Evolutionary conservation across 495 filamentous ascomycete genomes (phyloP), one percentile per base, ranked within the genome.

Genomic region (Chaetomidium leptoderma): DNA sequence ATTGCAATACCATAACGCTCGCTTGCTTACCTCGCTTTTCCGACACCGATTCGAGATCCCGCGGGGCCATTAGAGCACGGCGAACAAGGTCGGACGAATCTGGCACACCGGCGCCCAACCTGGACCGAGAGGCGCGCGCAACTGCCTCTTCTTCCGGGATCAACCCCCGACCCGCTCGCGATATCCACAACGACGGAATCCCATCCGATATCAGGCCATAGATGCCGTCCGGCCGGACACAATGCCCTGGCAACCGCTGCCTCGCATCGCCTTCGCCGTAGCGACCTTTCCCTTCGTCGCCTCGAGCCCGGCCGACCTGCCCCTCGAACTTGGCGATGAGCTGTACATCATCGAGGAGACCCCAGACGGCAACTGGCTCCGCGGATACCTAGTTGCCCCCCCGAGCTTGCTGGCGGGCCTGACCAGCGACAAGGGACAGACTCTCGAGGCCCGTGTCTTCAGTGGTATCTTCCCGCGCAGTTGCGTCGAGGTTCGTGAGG

Each of bases 261-360:
- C 92, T 73, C 91, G 90, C 64, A 97, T 98, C 77, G 93, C 91
- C 64, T 97, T 97, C 76, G 95, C 92, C 60, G 88, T 98, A 70
- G 92, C 92, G 70, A 89, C 85, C 59, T 92, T 91, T 69, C 93
- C 93, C 30, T 98, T 97, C 74, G 81, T 85, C 57, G 87, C 93
- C 46, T 86, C 87, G 32, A 86, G 84, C 56, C 85, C 92, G 29
- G 89, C 89, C 64, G 93, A 98, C 72, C 84, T 98, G n/a, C 92
- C 93, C 14, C 83, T 98, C 65, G 91, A 98, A 72, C 86, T 98
- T 27, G 93, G 93, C 67, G 93, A 98, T 79, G 93, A 97, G 72
- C 78, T 98, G 51, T 98, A 98, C 73, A 95, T 98, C 55, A 96
- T 98, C 67, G 93, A 98, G 75, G 90, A 96, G 72, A 92, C 91